Evolutionary conservation across 2,329 filamentous ascomycete species (phyloP), one percentile per base, ranked within the genome.

Genomic region (Xylaria arbuscula): DNA sequence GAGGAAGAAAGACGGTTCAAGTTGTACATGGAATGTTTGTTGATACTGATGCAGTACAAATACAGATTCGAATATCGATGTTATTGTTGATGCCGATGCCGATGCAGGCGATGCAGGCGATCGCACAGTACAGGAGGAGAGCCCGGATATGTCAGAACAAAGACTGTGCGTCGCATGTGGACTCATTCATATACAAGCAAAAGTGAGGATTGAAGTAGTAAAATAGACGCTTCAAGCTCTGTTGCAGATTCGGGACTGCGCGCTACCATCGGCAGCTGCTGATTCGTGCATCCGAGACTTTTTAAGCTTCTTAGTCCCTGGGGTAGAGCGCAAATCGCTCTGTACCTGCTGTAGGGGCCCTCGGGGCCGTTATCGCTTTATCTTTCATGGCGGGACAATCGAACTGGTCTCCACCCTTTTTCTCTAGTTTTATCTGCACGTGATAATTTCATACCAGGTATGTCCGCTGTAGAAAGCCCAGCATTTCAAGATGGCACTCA

Each of bases 331-430:
- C 59, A 58, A 53, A 8, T 47, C n/a, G 36, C n/a, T 19, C 60
- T 48, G 38, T 62, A 57, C 45, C 48, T 28, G 28, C 28, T 28
- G 28, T 28, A 28, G 5, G 38, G n/a, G 40, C 45, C 45, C 45
- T 67, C 59, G 5, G 38, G n/a, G 40, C 45, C 45, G 45, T 67
- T 63, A 67, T 67, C 59, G 50, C 45, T 22, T 45, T 56, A 56
- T 56, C 54, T 24, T 55, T 15, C 10, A 56, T 40, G 38, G 55
- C 32, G 55, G 55, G 55, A 57, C 55, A 57, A 57, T 57, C 38
- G 24, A 57, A 10, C 38, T 5, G 17, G 4, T 45, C 7, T 10
- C 5, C 36, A 15, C 22, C 9, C 36, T 10, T 1, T 17, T 40
- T 22, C n/a, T 22, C 45, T 57, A 24, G 38, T 38, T 45, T n/a